phyloP scores from a whole-genome alignment of 2,329 filamentous ascomycete species.

The Apiospora arundinis region DNA sequence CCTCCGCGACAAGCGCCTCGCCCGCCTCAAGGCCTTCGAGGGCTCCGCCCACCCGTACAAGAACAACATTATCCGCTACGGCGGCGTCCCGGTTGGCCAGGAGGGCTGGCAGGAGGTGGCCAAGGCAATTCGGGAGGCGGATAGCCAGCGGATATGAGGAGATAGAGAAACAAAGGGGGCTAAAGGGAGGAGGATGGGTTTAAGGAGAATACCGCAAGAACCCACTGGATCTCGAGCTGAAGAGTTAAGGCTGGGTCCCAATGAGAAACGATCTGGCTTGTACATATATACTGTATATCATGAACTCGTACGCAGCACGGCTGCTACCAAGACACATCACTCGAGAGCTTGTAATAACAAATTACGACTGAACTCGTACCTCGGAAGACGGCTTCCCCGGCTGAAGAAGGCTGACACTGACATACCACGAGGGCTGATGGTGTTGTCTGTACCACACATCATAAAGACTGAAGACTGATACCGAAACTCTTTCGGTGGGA shows the following conservation, averaged over 20 bases:
- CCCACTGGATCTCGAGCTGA: neutral
- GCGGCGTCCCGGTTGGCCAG: constrained; percentile 61
- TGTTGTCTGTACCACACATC: neutral
- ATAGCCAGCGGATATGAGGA: constrained; percentile 56
- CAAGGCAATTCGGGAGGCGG: constrained; percentile 56
- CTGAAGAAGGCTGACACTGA: too few relatives aligned
- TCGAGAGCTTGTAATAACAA: constrained; percentile 15
- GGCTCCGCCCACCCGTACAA: constrained; percentile 91
- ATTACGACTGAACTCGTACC: neutral
- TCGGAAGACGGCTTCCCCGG: neutral
- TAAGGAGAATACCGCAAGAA: neutral
- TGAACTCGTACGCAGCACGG: neutral
- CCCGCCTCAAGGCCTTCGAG: constrained; percentile 93
- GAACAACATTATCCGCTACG: constrained; percentile 80
- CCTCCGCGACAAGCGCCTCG: constrained; percentile 84
- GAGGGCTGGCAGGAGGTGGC: constrained; percentile 60
- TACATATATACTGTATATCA: constrained; percentile 18
- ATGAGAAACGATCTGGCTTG: constrained; percentile 9
- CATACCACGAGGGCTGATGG: too few relatives aligned
- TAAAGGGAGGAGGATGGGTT: neutral
- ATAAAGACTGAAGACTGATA: neutral
- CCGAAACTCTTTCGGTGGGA: neutral
- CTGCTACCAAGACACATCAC: neutral
- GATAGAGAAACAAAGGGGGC: neutral
- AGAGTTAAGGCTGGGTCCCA: constrained; percentile 1